Percentiles rank a stretch among this genome's conserved stretches.
Evolutionary conservation across 805 yeast genomes (phyloP).

Genomic region (Maudiozyma bulderi): DNA sequence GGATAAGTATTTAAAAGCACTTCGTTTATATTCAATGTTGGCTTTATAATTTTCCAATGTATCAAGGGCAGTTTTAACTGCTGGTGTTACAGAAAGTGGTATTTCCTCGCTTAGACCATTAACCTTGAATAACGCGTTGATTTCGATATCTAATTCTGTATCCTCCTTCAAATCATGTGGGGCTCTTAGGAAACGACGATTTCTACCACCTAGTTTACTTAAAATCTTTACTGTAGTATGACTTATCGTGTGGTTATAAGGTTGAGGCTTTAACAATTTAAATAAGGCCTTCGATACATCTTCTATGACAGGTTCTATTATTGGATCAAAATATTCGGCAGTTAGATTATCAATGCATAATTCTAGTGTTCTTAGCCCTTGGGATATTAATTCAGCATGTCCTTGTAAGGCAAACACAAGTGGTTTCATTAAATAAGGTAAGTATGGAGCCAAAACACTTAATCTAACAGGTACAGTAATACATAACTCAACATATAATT

Average conservation of each 20-base stretch:
- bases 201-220: conserved; percentile 95
- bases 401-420: conserved; percentile 85
- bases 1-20: conserved; percentile 67
- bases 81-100: conserved; percentile 75
- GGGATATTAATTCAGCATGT: conserved; percentile 82
- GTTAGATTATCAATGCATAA: conserved; percentile 93
- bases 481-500: conserved; percentile 89
- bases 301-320: conserved; percentile 89
- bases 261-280: conserved; percentile 83
- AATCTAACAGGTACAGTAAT: conserved; percentile 91
- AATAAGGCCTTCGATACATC: conserved; percentile 91
- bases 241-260: conserved; percentile 89
- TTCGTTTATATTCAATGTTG: conserved; percentile 56
- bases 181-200: conserved; percentile 73
- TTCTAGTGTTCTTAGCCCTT: conserved; percentile 90
- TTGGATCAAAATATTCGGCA: conserved; percentile 94
- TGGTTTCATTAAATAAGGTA: conserved; percentile 82
- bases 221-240: conserved; percentile 88
- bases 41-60: conserved; percentile 56
- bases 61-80: conserved; percentile 66
- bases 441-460: conserved; percentile 87
- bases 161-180: conserved; percentile 54
- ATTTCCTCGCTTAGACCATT: conserved; percentile 56
- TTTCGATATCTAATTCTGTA: conserved; percentile 51
- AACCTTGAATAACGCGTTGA: conserved; percentile 57